Percentiles rank a stretch among this genome's conserved stretches.
Evolutionary conservation across 2,329 filamentous ascomycete species (phyloP).

Genomic region (Alternaria metachromatica): DNA sequence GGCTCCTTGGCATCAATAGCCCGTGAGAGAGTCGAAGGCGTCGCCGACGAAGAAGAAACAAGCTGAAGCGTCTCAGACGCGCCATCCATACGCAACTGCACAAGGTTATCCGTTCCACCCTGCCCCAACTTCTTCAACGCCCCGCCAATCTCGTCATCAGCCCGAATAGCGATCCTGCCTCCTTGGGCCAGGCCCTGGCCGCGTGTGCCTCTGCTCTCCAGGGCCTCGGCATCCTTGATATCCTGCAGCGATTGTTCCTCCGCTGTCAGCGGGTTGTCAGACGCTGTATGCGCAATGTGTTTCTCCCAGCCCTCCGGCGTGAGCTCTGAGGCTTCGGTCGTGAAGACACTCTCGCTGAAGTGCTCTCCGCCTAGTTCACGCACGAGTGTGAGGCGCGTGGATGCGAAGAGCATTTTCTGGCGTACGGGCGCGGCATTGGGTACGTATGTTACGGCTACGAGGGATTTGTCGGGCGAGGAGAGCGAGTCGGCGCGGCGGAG

Average conservation of each 20-base stretch:
- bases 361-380: constrained; percentile 80
- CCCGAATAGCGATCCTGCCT: constrained; percentile 56
- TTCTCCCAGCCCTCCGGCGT: constrained; percentile 72
- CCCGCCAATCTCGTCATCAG: constrained; percentile 68
- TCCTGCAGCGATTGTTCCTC: constrained; percentile 75
- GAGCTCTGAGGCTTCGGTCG: constrained; percentile 72
- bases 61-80: constrained; percentile 73
- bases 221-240: constrained; percentile 76
- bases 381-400: constrained; percentile 75
- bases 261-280: constrained; percentile 74
- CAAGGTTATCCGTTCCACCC: constrained; percentile 57
- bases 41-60: constrained; percentile 59
- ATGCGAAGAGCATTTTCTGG: constrained; percentile 86
- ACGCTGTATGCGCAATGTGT: constrained; percentile 70
- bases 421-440: constrained; percentile 80
- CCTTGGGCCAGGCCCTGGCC: constrained; percentile 50
- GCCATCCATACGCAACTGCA: constrained; percentile 77
- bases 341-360: constrained; percentile 78
- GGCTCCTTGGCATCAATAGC: constrained; percentile 73
- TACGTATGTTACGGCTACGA: constrained; percentile 78
- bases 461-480: constrained; percentile 46
- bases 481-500: constrained; percentile 68
- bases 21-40: constrained; percentile 64
- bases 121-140: constrained; percentile 67
- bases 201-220: constrained; percentile 73